These are phyloP conservation scores for Dalbergia cultrata DNA, from an alignment of 306 rosid genomes.

Conservation along the genomic window DNA sequence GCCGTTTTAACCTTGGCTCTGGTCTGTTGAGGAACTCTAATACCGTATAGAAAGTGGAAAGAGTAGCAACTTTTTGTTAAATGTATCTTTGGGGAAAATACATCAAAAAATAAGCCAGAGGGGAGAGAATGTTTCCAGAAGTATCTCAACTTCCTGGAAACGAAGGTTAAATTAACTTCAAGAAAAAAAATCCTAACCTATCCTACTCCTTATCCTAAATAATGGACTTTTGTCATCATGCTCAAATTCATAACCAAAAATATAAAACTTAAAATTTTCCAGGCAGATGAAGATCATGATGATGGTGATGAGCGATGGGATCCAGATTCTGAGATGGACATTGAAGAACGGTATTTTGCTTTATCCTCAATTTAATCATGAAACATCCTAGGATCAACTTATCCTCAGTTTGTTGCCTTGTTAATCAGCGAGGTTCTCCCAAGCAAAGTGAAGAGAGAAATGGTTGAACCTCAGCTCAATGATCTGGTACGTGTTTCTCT, in stretches of 20 bases:
- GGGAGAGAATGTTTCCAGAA: constrained; percentile 1
- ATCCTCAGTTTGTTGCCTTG: constrained; percentile 46
- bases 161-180: not conserved
- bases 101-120: not conserved
- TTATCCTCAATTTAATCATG: constrained; percentile 27
- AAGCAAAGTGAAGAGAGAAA: constrained; percentile 78
- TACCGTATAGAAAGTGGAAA: not conserved
- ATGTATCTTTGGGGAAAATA: not conserved
- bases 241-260: constrained; percentile 7
- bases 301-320: constrained; percentile 72
- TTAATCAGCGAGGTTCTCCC: constrained; percentile 60
- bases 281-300: constrained; percentile 80
- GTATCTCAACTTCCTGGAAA: not conserved
- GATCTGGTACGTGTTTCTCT: constrained; percentile 65
- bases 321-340: constrained; percentile 77
- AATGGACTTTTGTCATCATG: not conserved
- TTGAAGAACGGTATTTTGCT: constrained; percentile 70
- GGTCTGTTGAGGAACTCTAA: not conserved
- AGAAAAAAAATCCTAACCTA: not conserved
- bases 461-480: constrained; percentile 69
- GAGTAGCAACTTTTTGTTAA: not conserved
- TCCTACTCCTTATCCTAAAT: not conserved
- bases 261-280: constrained; percentile 33
- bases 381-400: constrained; percentile 24
- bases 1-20: not conserved